Evolutionary conservation across 805 yeast genomes (phyloP), one percentile per base, ranked within the genome.

Genomic region (Ogataea wickerhamii): DNA sequence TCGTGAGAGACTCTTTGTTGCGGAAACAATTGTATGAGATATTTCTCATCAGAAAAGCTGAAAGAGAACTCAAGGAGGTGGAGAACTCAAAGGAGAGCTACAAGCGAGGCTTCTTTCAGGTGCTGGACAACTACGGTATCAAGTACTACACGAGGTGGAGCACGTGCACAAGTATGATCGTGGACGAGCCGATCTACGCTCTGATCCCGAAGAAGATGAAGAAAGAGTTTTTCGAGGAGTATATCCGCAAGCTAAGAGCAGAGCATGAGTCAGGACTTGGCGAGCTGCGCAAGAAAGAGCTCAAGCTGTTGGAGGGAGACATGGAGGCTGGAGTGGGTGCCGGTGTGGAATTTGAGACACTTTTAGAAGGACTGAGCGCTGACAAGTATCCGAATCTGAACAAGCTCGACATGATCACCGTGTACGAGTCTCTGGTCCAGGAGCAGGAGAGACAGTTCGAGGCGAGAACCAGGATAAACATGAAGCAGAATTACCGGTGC

Each of bases 101-200:
- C 55, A 71, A 73, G 48, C 55, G 57, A 2, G 77, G 76, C n/a
- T 81, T 82, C 50, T 37, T 60, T 12, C 55, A 67, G 11, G 68
- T 80, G 34, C 55, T 83, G 29, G 54, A 64, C 17, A 56, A 56
- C 5, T 64, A 70, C 35, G 63, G 68, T 18, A 61, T 85, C 19
- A 65, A 66, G 14, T 70, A 74, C 45, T 73, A 68, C 38, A 76
- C 91, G 0, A 62, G 84, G 28, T 87, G 95, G 95, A 50, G 56
- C 22, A 73, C 81, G 0, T 66, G 75, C 0, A 76, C 71, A 40
- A 63, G 63, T n/a, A 37, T 72, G 38, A 72, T 84, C 4, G 57
- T 65, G 4, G 78, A 81, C 40, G 93, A 85, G 51, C 80, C 87
- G 0, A 73, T 82, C 5, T 82, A 77, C 53, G 67, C 86, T 1